A percentile compares a stretch with the other conserved stretches of the same genome.
Evolutionary conservation across 768 basidiomycete species (phyloP).

Genomic region (Cystobasidium ongulense): DNA sequence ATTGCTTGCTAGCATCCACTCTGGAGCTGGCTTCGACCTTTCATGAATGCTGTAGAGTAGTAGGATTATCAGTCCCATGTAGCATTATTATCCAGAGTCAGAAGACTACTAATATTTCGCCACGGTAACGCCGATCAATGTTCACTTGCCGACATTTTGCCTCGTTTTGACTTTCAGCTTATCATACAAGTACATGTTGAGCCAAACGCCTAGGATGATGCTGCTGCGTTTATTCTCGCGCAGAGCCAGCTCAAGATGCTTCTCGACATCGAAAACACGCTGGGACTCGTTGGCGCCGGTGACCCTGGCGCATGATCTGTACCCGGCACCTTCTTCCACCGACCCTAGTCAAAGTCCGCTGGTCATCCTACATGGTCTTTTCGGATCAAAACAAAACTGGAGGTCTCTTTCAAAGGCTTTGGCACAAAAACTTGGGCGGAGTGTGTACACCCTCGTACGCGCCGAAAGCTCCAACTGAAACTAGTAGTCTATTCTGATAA

Average conservation of each 20-base stretch:
- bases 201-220: neutral
- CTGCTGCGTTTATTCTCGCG: neutral
- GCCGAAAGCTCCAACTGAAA: neutral
- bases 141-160: neutral
- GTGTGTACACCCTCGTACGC: constrained; percentile 63
- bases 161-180: neutral
- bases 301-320: constrained; percentile 17
- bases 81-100: neutral
- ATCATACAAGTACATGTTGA: neutral
- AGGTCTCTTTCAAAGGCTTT: constrained; percentile 68
- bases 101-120: neutral
- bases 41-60: constrained; percentile 50
- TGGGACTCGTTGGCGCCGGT: neutral
- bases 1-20: constrained; percentile 61
- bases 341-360: constrained; percentile 32
- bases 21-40: constrained; percentile 85
- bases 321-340: neutral
- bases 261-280: neutral
- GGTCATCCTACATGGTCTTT: constrained; percentile 41
- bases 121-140: neutral
- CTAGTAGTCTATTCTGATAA: neutral
- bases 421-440: constrained; percentile 56
- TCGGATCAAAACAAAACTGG: constrained; percentile 71
- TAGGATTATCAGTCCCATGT: neutral
- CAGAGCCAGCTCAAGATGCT: neutral